Base-by-base conservation (phyloP, 2,329 filamentous ascomycete species). In the Fusarium globosum region DNA sequence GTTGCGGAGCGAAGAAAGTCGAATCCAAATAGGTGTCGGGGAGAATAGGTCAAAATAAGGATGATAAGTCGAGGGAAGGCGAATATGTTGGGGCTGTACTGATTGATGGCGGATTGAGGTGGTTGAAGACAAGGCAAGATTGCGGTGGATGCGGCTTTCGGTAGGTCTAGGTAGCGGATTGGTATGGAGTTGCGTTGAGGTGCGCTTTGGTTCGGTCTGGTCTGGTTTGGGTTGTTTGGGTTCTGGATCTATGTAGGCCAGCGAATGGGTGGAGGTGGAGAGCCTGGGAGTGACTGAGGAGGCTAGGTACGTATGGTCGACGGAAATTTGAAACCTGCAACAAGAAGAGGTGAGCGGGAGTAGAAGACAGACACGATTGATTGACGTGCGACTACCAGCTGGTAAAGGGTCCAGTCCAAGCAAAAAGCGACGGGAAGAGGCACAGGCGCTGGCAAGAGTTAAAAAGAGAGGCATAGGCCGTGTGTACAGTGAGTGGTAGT, bases 121-220 rank as follows among this genome's bases (percentile, higher is more conserved):
- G 68, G 63, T 72, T 36, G 53, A 63, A 69, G 60, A 69, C 51
- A 69, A 56, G 71, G 69, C 56, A 74, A 56, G 71, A 72, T 71
- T 69, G 67, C 56, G 68, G 71, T 74, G 70, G 70, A 65, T 72
- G 71, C 67, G 59, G 43, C 59, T 71, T 73, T 60, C 46, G 64
- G 71, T 68, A 71, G 59, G 51, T 58, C 33, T n/a, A 68, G 68
- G 68, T 71, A 64, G 67, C 68, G 61, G 71, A 71, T 73, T 61
- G 70, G 71, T 74, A 74, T 74, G 62, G 71, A 73, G 71, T 68
- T 71, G 63, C 57, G 71, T 65, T 30, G 51, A 42, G 60, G 35
- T 45, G 60, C 60, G 65, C 46, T 65, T 64, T 69, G 65, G 62
- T 41, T 67, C 26, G 57, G 65, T 43, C n/a, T 68, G 63, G 45